These are phyloP conservation scores for Aspergillus hancockii DNA, from an alignment of 495 filamentous ascomycete genomes.

Conservation along the genomic window DNA sequence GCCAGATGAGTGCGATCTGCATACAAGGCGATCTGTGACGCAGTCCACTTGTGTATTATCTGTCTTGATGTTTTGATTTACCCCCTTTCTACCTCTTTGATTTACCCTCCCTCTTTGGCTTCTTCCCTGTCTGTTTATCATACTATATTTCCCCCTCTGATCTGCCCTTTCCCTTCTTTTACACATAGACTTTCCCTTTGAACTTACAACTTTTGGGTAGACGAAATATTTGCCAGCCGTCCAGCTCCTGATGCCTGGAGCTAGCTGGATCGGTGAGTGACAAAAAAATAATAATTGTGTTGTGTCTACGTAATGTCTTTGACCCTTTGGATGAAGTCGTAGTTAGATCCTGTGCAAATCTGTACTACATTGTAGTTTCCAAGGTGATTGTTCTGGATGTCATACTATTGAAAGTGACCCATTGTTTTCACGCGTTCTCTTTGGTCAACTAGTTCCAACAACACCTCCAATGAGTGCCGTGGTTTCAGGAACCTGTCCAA, in stretches of 20 bases:
- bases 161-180: constrained; percentile 16
- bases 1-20: constrained; percentile 23
- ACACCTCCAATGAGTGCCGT: too few species aligned
- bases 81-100: constrained; percentile 13
- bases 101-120: constrained; percentile 9
- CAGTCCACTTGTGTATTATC: constrained; percentile 17
- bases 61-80: constrained; percentile 22
- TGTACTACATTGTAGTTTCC: background rate
- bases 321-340: background rate
- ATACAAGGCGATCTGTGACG: constrained; percentile 15
- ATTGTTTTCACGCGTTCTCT: constrained; percentile 4
- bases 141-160: constrained; percentile 3
- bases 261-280: constrained; percentile 19
- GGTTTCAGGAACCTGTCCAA: background rate
- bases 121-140: constrained; percentile 13
- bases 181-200: constrained; percentile 21
- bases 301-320: background rate
- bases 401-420: background rate
- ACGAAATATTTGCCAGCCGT: constrained; percentile 8
- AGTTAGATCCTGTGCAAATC: background rate
- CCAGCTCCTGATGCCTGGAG: constrained; percentile 25
- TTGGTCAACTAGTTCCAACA: background rate
- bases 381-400: background rate
- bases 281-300: constrained; percentile 13
- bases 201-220: constrained; percentile 14